Conservation (phyloP, 768 basidiomycete genomes). For the Tephrocybe sp. region DNA sequence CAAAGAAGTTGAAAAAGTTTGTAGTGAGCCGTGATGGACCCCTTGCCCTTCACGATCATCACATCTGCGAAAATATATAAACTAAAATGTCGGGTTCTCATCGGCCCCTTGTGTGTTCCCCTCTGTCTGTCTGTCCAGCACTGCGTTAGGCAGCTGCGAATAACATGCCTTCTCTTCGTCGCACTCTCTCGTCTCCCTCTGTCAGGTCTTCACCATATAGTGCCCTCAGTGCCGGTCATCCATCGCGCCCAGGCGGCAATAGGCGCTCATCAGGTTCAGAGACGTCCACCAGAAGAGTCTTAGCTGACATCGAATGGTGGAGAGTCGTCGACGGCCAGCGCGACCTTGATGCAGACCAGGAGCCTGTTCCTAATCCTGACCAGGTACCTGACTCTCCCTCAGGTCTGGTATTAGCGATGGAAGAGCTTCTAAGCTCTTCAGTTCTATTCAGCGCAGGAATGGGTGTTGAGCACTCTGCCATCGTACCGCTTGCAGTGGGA, state of each 20-base stretch:
- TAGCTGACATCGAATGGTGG: conserved; percentile 91
- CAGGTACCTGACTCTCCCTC: conserved; percentile 26
- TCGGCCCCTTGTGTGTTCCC: conserved; percentile 30
- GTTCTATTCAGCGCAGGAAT: conserved; percentile 32
- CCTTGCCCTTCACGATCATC: conserved; percentile 24
- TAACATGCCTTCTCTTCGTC: conserved; percentile 74
- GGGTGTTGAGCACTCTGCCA: conserved; percentile 36
- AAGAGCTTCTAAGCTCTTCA: conserved; percentile 20
- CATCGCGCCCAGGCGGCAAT: conserved; percentile 38
- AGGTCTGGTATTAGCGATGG: conserved; percentile 13
- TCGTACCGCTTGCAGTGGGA: conserved; percentile 27
- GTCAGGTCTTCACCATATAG: conserved; percentile 71
- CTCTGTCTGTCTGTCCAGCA: conserved; percentile 28
- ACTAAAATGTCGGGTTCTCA: conserved; percentile 29
- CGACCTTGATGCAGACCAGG: conserved; percentile 40
- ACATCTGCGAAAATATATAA: conserved; percentile 42
- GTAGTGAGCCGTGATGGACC: conserved; percentile 17
- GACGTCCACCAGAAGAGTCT: conserved; percentile 60
- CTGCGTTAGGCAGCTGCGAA: conserved; percentile 50
- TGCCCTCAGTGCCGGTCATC: conserved; percentile 21
- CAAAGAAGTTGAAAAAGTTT: conserved; percentile 4
- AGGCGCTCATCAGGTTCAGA: conserved; percentile 72
- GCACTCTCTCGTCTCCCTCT: conserved; percentile 65
- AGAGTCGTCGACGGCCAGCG: conserved; percentile 71
- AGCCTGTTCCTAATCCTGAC: conserved; percentile 37